phyloP scores from a whole-genome alignment of 805 yeast genomes.

The Ogataea haglerorum region DNA sequence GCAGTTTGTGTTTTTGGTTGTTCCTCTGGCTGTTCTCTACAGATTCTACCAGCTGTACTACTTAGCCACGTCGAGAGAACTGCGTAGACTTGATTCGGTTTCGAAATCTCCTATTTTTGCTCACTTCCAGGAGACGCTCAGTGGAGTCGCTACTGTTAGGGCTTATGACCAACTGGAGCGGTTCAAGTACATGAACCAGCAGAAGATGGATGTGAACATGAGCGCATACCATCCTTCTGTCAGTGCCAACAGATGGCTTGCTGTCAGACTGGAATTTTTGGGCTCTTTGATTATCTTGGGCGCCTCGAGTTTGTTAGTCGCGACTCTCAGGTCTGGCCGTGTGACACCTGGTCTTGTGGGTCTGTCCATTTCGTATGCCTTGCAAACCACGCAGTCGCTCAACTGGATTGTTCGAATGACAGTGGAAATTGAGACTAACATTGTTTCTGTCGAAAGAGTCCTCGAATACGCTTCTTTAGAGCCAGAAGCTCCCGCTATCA shows the following conservation, averaged over 20 bases:
- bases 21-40: conserved; percentile 68
- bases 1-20: conserved; percentile 67
- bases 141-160: conserved; percentile 71
- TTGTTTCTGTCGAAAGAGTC: conserved; percentile 76
- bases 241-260: conserved; percentile 95
- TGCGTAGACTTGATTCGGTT: conserved; percentile 77
- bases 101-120: conserved; percentile 80
- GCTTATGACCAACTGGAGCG: conserved; percentile 67
- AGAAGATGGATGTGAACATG: conserved; percentile 81
- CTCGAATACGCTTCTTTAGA: conserved; percentile 48
- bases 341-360: conserved; percentile 92
- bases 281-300: conserved; percentile 87
- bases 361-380: conserved; percentile 86
- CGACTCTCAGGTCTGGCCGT: conserved; percentile 61
- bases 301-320: conserved; percentile 78
- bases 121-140: conserved; percentile 78
- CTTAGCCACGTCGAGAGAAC: conserved; percentile 72
- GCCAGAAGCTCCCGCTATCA: conserved; percentile 72
- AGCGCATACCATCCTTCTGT: conserved; percentile 90
- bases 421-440: conserved; percentile 95
- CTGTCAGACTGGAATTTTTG: conserved; percentile 86
- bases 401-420: conserved; percentile 99
- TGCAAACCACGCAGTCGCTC: conserved; percentile 87
- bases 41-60: conserved; percentile 73
- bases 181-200: conserved; percentile 60